Percentiles rank a stretch among this genome's conserved stretches.
phyloP scores from a whole-genome alignment of 2,329 filamentous ascomycete genomes.

The Alternaria arbusti region DNA sequence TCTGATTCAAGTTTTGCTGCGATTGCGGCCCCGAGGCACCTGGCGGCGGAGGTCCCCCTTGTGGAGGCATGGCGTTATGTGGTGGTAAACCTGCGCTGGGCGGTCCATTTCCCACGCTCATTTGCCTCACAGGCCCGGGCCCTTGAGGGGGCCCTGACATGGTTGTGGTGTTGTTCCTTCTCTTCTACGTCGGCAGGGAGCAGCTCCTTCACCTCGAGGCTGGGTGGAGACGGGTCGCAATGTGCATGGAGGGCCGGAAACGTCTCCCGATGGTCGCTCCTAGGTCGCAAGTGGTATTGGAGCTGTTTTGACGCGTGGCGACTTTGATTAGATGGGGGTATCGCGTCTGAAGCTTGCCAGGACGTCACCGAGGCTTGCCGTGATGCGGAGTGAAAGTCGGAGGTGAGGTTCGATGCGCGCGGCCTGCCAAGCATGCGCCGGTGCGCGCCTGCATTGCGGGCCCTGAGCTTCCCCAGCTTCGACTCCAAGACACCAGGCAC shows the following conservation, averaged over 20 bases:
- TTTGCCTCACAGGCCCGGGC: constrained; percentile 43
- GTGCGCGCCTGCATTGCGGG: constrained; percentile 6
- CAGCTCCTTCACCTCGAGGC: constrained; percentile 30
- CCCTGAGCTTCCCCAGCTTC: constrained; percentile 6
- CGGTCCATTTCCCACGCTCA: constrained; percentile 53
- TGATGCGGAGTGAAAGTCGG: constrained; percentile 30
- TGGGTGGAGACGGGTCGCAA: constrained; percentile 23
- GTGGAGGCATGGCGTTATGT: constrained; percentile 55
- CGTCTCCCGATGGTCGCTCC: not conserved
- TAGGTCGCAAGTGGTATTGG: not conserved
- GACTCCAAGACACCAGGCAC: not conserved
- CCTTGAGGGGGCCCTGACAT: constrained; percentile 49
- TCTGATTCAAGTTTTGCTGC: constrained; percentile 92
- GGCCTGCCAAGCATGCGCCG: constrained; percentile 23
- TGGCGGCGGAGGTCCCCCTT: constrained; percentile 55
- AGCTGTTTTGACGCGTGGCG: constrained; percentile 1
- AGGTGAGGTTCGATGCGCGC: constrained; percentile 30
- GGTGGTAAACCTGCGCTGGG: constrained; percentile 48
- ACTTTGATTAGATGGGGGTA: not conserved
- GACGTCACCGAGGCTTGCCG: constrained; percentile 11
- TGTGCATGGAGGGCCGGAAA: constrained; percentile 14
- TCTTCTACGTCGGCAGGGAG: constrained; percentile 18
- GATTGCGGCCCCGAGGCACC: constrained; percentile 64
- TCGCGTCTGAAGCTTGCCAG: constrained; percentile 7
- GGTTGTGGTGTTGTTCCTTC: constrained; percentile 24